Evolutionary conservation across 2,329 filamentous ascomycete species (phyloP).

Genomic region (Nemania sp.): DNA sequence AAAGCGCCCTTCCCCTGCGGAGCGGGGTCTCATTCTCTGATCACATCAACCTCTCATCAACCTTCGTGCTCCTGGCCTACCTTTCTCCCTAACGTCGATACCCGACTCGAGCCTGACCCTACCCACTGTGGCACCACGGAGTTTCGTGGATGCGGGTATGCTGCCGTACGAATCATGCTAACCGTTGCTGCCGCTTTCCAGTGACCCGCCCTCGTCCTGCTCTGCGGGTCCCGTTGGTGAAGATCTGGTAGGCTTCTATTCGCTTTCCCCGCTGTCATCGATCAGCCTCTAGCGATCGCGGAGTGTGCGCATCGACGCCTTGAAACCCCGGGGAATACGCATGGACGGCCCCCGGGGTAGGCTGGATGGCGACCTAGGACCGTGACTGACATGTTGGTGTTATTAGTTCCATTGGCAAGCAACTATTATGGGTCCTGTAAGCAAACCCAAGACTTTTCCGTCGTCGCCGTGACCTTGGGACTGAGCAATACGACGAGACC

Average conservation of each 20-base stretch:
- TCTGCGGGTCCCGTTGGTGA: slow-evolving; percentile 96
- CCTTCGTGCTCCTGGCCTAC: background rate
- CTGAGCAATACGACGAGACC: background rate
- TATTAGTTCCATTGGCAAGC: slow-evolving; percentile 99
- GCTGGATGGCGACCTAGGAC: background rate
- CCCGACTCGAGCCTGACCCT: background rate
- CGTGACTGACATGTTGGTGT: slow-evolving; percentile 40
- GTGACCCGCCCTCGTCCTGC: slow-evolving; percentile 98
- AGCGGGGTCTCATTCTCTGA: slow-evolving; percentile 33
- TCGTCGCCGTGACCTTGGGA: background rate
- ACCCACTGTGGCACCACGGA: background rate
- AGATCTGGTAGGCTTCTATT: slow-evolving; percentile 75
- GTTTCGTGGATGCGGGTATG: background rate
- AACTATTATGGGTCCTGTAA: slow-evolving; percentile 99
- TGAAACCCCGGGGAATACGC: slow-evolving; percentile 31
- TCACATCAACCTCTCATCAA: background rate
- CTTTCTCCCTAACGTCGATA: background rate
- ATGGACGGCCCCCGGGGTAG: slow-evolving; percentile 17
- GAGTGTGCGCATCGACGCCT: slow-evolving; percentile 17
- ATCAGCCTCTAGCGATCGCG: slow-evolving; percentile 32
- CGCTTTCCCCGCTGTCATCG: slow-evolving; percentile 36
- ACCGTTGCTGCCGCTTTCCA: slow-evolving; percentile 46
- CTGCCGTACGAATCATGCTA: slow-evolving; percentile 21
- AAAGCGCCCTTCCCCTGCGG: slow-evolving; percentile 16
- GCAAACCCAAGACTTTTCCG: slow-evolving; percentile 46